Evolutionary conservation across 2,329 filamentous ascomycete genomes (phyloP).

Genomic region (Fusarium buharicum): DNA sequence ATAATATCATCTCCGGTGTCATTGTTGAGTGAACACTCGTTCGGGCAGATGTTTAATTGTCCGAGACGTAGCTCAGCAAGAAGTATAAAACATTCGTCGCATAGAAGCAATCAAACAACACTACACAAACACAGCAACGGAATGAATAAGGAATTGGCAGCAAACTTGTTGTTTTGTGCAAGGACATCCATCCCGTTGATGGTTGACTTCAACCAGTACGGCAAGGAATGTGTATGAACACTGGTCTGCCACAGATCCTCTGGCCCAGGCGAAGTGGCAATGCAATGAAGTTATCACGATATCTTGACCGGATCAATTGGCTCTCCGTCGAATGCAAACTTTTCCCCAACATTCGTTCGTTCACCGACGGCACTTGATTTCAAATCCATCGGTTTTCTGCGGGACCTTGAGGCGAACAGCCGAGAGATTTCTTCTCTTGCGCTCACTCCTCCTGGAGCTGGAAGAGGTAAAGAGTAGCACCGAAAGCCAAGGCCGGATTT

Average conservation of each 20-base stretch:
- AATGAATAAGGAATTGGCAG: neutral
- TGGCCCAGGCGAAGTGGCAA: conserved; percentile 23
- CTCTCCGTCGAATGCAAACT: neutral
- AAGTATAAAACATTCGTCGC: neutral
- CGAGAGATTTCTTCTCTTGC: neutral
- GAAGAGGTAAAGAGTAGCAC: conserved; percentile 25
- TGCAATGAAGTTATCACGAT: conserved; percentile 23
- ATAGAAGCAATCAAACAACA: neutral
- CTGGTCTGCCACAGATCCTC: conserved; percentile 6
- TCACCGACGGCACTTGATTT: conserved; percentile 8
- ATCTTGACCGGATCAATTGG: conserved; percentile 6
- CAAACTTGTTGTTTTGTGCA: neutral
- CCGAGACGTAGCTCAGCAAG: neutral
- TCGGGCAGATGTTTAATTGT: too few relatives aligned
- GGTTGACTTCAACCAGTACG: conserved; percentile 21
- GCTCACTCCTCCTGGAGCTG: conserved; percentile 12
- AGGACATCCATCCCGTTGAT: neutral
- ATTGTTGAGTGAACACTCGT: too few relatives aligned
- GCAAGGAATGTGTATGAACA: neutral
- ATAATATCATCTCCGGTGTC: neutral
- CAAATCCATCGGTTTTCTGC: conserved; percentile 6
- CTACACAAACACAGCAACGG: neutral
- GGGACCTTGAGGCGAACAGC: conserved; percentile 19
- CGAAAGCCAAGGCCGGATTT: conserved; percentile 21
- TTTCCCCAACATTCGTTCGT: neutral